Percentiles rank a stretch among this genome's conserved stretches.
These are phyloP conservation scores for Salix dunnii DNA, from an alignment of 345 rosid genomes.

Conservation along the genomic window DNA sequence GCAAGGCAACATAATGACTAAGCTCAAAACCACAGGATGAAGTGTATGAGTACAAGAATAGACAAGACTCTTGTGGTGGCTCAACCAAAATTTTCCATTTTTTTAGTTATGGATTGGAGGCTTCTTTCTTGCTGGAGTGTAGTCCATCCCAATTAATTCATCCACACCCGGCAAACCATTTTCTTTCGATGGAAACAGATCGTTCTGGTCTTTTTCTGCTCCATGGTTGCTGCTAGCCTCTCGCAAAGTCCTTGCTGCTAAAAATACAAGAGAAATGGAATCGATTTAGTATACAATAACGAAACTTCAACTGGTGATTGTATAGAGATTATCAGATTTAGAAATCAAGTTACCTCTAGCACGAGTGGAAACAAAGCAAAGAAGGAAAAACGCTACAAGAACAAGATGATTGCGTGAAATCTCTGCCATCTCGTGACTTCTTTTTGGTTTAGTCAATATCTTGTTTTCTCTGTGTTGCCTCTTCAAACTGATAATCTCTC, in stretches of 20 bases:
- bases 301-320: background rate
- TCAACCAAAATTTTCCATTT: conserved; percentile 8
- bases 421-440: conserved; percentile 23
- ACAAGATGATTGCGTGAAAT: conserved; percentile 35
- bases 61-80: background rate
- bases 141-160: conserved; percentile 47
- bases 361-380: conserved; percentile 38
- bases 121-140: conserved; percentile 53
- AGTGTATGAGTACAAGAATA: background rate
- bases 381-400: conserved; percentile 33
- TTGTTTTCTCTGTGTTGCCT: background rate
- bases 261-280: background rate
- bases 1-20: background rate
- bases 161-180: conserved; percentile 18
- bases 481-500: background rate
- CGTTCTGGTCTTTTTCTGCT: conserved; percentile 1
- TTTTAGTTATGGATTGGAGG: conserved; percentile 62
- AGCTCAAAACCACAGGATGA: background rate
- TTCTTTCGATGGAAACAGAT: conserved; percentile 8
- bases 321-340: background rate
- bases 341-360: conserved; percentile 27
- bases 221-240: conserved; percentile 6
- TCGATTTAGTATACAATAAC: background rate
- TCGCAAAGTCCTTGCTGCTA: conserved; percentile 46
- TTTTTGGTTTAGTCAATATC: background rate